Evolutionary conservation across 371 early-diverging fungal species (phyloP).

Genomic region (Rhizopus delemar): DNA sequence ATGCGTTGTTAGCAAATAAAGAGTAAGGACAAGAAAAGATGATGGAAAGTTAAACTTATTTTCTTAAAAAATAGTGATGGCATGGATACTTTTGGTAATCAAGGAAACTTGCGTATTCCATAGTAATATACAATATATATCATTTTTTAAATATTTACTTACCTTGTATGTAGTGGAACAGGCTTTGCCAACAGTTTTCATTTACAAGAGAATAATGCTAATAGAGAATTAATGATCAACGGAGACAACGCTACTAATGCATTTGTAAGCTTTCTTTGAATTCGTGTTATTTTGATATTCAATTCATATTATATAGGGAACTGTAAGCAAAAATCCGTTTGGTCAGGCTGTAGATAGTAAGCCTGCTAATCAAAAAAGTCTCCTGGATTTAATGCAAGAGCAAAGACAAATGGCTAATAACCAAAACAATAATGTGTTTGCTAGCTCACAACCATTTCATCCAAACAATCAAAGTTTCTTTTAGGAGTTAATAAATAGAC

Average conservation of each 20-base stretch:
- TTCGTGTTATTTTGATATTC: neutral
- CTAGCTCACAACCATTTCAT: neutral
- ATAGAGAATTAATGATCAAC: neutral
- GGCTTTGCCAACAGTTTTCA: conserved; percentile 36
- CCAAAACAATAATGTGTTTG: neutral
- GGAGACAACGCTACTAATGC: neutral
- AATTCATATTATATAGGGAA: neutral
- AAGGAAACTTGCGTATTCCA: conserved; percentile 56
- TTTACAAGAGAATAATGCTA: conserved; percentile 3
- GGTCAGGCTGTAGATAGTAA: conserved; percentile 27
- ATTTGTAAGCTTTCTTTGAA: neutral
- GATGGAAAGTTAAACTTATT: neutral
- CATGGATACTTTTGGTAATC: conserved; percentile 58
- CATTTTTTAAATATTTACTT: neutral
- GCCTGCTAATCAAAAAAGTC: conserved; percentile 27
- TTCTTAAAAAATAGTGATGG: conserved; percentile 40
- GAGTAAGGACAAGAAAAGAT: conserved; percentile 13
- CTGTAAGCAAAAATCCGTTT: conserved; percentile 39
- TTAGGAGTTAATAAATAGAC: neutral
- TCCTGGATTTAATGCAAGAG: conserved; percentile 42
- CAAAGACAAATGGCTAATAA: conserved; percentile 22
- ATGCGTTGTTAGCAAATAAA: conserved; percentile 27
- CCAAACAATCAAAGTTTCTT: neutral
- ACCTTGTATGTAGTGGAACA: conserved; percentile 26
- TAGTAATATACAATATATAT: conserved; percentile 29